Evolutionary conservation across 2,329 filamentous ascomycete genomes (phyloP).

Genomic region (Plectosphaerella plurivora): DNA sequence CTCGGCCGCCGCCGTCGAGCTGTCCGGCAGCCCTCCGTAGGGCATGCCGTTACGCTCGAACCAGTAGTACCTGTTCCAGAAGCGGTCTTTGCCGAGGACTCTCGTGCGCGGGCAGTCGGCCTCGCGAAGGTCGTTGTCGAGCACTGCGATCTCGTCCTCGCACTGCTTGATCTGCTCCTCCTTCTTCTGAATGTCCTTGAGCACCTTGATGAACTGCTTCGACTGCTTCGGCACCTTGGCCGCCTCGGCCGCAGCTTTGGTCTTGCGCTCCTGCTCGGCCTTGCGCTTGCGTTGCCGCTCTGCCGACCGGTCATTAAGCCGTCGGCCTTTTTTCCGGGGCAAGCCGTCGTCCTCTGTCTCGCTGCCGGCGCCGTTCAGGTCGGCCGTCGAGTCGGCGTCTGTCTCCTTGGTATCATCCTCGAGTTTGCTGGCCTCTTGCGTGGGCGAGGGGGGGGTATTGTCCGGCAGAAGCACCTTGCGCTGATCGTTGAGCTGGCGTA

Average conservation of each 20-base stretch:
- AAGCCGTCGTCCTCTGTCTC: constrained; percentile 69
- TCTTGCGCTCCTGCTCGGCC: constrained; percentile 55
- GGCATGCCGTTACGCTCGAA: constrained; percentile 99
- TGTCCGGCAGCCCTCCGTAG: constrained; percentile 79
- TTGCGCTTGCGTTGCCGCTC: constrained; percentile 76
- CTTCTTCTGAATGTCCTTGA: constrained; percentile 86
- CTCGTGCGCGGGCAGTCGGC: constrained; percentile 89
- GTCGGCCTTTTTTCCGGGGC: constrained; percentile 46
- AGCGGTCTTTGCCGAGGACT: constrained; percentile 87
- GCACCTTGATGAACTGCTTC: constrained; percentile 81
- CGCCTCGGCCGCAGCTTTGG: constrained; percentile 56
- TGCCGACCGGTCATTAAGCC: constrained; percentile 63
- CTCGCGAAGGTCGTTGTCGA: constrained; percentile 90
- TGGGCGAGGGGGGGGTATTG: constrained; percentile 63
- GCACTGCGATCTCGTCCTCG: constrained; percentile 77
- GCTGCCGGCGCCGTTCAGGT: constrained; percentile 55
- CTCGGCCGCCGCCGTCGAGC: constrained; percentile 78
- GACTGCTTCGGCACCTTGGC: constrained; percentile 71
- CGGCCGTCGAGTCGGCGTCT: constrained; percentile 58
- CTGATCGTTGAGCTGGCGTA: constrained; percentile 67
- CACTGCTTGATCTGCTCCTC: constrained; percentile 74
- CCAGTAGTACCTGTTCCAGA: constrained; percentile 99
- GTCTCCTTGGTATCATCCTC: constrained; percentile 58
- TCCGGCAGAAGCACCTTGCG: constrained; percentile 68
- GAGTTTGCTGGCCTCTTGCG: constrained; percentile 40